A percentile compares a stretch with the other conserved stretches of the same genome.
Evolutionary conservation across 768 basidiomycete genomes (phyloP).

Genomic region (Phlegmacium glaucopus): DNA sequence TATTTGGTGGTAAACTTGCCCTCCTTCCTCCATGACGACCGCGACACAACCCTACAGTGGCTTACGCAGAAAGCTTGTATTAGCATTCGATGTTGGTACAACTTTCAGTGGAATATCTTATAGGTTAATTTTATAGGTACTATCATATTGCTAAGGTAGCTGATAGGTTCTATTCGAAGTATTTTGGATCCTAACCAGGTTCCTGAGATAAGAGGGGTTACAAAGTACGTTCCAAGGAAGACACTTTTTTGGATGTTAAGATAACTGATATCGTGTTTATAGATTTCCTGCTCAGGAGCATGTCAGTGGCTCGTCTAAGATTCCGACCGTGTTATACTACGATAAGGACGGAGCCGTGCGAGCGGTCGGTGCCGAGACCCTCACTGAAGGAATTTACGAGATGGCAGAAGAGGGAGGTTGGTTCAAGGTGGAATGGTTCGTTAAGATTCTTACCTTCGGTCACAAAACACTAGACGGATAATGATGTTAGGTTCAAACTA

Average conservation of each 20-base stretch:
- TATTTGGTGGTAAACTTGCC: too few species aligned
- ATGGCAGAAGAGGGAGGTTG: conserved; percentile 40
- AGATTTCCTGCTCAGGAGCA: conserved; percentile 19
- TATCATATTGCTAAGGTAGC: neutral
- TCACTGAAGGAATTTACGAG: conserved; percentile 34
- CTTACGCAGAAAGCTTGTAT: conserved; percentile 15
- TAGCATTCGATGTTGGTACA: conserved; percentile 19
- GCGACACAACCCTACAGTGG: conserved; percentile 13
- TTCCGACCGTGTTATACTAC: conserved; percentile 48
- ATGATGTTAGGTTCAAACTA: conserved; percentile 31
- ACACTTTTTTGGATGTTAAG: neutral
- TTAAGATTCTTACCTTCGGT: neutral
- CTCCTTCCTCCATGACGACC: conserved; percentile 5
- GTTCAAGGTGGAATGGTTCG: conserved; percentile 39
- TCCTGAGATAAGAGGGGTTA: conserved; percentile 23
- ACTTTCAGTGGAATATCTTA: conserved; percentile 21
- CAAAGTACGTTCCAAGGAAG: conserved; percentile 14
- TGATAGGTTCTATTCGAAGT: conserved; percentile 9
- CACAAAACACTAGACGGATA: conserved; percentile 4
- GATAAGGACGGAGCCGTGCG: conserved; percentile 34
- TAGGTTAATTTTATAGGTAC: conserved; percentile 4
- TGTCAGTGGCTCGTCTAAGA: conserved; percentile 36
- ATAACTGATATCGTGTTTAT: neutral
- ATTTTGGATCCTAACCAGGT: conserved; percentile 23
- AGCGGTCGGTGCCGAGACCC: conserved; percentile 44